A percentile compares a stretch with the other conserved stretches of the same genome.
phyloP scores from a whole-genome alignment of 2,329 filamentous ascomycete species.

The Septoria petroselini region DNA sequence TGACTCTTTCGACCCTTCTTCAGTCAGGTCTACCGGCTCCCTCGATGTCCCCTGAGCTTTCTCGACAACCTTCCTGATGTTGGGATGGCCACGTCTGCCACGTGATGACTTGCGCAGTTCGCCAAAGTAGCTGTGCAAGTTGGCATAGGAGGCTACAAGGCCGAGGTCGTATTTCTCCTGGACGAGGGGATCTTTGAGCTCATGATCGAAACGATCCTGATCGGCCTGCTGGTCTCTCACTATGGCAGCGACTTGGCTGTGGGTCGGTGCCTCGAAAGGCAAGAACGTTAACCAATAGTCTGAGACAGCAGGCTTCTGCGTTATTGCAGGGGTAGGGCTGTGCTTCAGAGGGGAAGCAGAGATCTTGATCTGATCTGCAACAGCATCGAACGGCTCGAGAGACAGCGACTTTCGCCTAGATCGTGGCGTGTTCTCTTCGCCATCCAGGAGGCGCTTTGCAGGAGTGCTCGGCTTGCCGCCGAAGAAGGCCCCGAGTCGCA shows the following conservation, averaged over 20 bases:
- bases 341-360: conserved; percentile 31
- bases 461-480: conserved; percentile 38
- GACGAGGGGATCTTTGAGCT: conserved; percentile 32
- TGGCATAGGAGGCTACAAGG: conserved; percentile 25
- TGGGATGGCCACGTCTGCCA: conserved; percentile 22
- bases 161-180: conserved; percentile 36
- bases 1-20: conserved; percentile 27
- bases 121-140: conserved; percentile 22
- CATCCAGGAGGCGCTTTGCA: conserved; percentile 27
- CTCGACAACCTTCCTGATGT: conserved; percentile 41
- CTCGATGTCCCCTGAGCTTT: conserved; percentile 43
- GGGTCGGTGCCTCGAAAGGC: conserved; percentile 73
- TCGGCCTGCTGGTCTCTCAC: conserved; percentile 25
- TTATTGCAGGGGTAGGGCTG: conserved; percentile 20
- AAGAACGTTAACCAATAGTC: conserved; percentile 65
- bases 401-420: conserved; percentile 39
- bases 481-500: conserved; percentile 47
- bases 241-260: conserved; percentile 65
- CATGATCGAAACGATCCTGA: conserved; percentile 33
- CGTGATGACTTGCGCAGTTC: conserved; percentile 19
- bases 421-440: conserved; percentile 23
- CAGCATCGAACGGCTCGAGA: conserved; percentile 34
- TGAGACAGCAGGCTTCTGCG: conserved; percentile 33
- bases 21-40: conserved; percentile 45
- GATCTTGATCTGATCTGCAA: conserved; percentile 27